Base-by-base conservation (phyloP, 345 rosid genomes). In the Raphanus sativus region DNA sequence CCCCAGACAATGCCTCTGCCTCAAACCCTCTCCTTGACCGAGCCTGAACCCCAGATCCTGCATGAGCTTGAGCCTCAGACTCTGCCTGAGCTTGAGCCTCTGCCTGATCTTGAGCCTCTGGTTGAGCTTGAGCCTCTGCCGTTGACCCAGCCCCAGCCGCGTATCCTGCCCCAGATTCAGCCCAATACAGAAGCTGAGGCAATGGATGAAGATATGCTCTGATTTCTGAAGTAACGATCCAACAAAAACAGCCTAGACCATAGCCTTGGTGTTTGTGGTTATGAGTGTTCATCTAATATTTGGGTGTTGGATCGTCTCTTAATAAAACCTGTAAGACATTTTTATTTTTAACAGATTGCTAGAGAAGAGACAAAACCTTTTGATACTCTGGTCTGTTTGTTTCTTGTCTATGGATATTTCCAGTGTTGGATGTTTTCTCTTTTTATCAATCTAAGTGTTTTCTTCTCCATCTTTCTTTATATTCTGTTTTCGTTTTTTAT, bases 181-280 rank as follows among this genome's bases (percentile, higher is more conserved):
- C 54, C 54, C 54, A 13, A 48, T 48, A 48, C 79, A 56, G 56
- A 75, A 52, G 59, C 59, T 52, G 59, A 15, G 25, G 59, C 25
- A 16, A 15, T 52, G 59, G 10, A 52, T 6, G 59, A 65, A 50
- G 55, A 62, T 58, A 73, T 67, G 66, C 29, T 48, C 48, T 73
- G 28, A 50, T 50, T 79, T 68, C 54, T 68, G 70, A 79, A 54
- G 59, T 36, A 38, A 25, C 33, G 30, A 24, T 62, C 67, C 8
- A 1, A 3, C 65, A 26, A 55, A 65, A 65, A 33, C 73, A 65
- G 38, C 55, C 73, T 77, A 58, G 67, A 71, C 65, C n/a, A 65
- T 65, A 71, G 25, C 62, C 42, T 40, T 69, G 71, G 32, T 70
- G 71, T 77, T 64, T 15, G 36, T 42, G 10, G 60, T 77, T 70